These are phyloP conservation scores for Stephanodiscus minutulus DNA, from an alignment of 108 stramenopile genomes.

Conservation along the genomic window DNA sequence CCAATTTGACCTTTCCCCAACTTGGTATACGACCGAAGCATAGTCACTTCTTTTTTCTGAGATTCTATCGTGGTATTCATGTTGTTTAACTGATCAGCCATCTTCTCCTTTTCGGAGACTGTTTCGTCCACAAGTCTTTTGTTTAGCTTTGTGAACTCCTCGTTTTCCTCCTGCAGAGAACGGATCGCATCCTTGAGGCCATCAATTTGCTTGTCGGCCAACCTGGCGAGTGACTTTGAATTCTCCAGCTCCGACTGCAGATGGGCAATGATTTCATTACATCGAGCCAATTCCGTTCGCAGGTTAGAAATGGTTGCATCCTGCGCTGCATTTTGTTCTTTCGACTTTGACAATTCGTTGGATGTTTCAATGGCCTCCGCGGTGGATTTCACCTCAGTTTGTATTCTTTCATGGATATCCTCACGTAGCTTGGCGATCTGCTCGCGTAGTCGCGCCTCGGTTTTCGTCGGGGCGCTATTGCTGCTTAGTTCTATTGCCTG, in stretches of 20 bases:
- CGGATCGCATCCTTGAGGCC: conserved; percentile 83
- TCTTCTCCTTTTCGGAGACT: conserved; percentile 70
- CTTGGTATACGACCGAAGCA: conserved; percentile 51
- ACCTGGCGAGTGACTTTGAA: conserved; percentile 58
- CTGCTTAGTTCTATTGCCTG: conserved; percentile 28
- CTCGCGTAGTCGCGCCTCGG: conserved; percentile 59
- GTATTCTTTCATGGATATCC: conserved; percentile 59
- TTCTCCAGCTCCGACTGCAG: conserved; percentile 63
- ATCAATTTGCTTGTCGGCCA: conserved; percentile 82
- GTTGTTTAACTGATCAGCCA: conserved; percentile 69
- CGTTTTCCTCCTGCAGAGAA: conserved; percentile 74
- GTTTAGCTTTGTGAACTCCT: conserved; percentile 65
- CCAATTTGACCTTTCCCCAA: conserved; percentile 29
- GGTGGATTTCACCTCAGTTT: conserved; percentile 49
- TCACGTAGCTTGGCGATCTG: conserved; percentile 76
- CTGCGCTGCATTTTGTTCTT: conserved; percentile 54
- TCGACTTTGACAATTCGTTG: conserved; percentile 48
- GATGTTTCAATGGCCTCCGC: conserved; percentile 45
- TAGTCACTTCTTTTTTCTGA: conserved; percentile 64
- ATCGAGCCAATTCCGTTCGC: conserved; percentile 46
- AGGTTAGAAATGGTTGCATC: conserved; percentile 57
- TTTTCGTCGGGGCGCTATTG: conserved; percentile 19
- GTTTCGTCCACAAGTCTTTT: conserved; percentile 52
- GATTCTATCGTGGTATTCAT: conserved; percentile 75
- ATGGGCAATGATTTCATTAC: conserved; percentile 63